Conservation (phyloP, 2,329 filamentous ascomycete genomes). For the Gnomoniopsis sp. region DNA sequence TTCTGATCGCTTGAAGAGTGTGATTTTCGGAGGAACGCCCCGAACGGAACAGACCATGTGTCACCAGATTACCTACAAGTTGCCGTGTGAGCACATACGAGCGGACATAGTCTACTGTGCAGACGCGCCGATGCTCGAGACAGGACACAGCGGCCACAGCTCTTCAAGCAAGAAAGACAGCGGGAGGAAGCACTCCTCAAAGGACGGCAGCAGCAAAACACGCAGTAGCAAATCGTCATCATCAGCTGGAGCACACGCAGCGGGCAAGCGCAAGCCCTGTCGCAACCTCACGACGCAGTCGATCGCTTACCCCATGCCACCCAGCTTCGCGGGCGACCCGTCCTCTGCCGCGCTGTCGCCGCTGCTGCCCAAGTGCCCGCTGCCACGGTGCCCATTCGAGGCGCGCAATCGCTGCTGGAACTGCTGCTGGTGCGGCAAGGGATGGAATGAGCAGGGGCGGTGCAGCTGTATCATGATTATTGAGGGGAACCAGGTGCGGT, state of each 20-base stretch:
- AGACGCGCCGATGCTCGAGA: constrained; percentile 28
- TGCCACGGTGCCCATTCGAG: constrained; percentile 48
- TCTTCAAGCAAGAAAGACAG: constrained; percentile 21
- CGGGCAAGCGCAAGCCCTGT: constrained; percentile 35
- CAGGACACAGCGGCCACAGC: not conserved
- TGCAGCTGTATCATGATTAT: constrained; percentile 52
- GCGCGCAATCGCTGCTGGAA: constrained; percentile 48
- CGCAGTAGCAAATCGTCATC: constrained; percentile 16
- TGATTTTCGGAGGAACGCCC: not conserved
- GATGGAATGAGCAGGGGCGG: constrained; percentile 46
- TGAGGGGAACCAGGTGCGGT: constrained; percentile 45
- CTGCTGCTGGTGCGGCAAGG: constrained; percentile 55
- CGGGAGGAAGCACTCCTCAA: not conserved
- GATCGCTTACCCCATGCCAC: constrained; percentile 45
- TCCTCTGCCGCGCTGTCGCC: constrained; percentile 25
- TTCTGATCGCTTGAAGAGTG: not conserved
- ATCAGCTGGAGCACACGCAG: constrained; percentile 19
- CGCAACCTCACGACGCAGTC: constrained; percentile 39
- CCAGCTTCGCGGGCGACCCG: constrained; percentile 35
- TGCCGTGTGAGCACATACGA: constrained; percentile 49
- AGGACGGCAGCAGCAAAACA: constrained; percentile 19
- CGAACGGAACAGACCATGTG: constrained; percentile 35
- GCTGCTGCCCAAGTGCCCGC: constrained; percentile 39
- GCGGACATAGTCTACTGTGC: constrained; percentile 43
- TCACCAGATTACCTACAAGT: constrained; percentile 45